These are phyloP conservation scores for Monosporascus sp. DNA, from an alignment of 2,329 filamentous ascomycete species.

Conservation along the genomic window DNA sequence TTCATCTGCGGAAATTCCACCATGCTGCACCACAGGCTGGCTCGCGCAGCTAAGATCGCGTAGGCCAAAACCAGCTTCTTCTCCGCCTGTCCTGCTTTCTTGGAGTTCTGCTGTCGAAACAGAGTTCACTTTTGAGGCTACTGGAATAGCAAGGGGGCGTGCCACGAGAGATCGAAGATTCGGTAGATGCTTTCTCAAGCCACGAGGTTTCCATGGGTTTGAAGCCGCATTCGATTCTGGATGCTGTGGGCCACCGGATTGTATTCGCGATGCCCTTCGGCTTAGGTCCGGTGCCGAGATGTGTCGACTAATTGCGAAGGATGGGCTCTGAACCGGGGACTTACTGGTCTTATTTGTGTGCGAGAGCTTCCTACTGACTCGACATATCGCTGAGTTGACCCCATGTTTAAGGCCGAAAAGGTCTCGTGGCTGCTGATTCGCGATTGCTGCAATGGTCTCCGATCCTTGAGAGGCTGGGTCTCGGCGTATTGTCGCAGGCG, in stretches of 20 bases:
- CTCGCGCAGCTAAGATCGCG: neutral
- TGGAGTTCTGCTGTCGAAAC: neutral
- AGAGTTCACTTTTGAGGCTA: neutral
- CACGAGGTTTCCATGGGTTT: constrained; percentile 8
- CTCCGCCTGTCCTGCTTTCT: no score
- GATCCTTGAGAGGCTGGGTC: constrained; percentile 10
- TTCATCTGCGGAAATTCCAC: neutral
- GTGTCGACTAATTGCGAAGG: neutral
- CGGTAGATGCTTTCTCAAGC: constrained; percentile 20
- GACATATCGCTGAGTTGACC: constrained; percentile 10
- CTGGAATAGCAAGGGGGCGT: neutral
- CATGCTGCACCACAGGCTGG: neutral
- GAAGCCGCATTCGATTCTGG: constrained; percentile 2
- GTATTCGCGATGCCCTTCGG: constrained; percentile 3
- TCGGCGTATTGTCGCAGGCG: constrained; percentile 17
- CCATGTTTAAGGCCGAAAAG: constrained; percentile 17
- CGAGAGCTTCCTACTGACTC: constrained; percentile 9
- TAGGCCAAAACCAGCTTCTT: neutral
- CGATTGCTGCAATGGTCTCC: constrained; percentile 10
- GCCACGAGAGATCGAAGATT: constrained; percentile 18
- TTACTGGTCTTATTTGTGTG: constrained; percentile 1
- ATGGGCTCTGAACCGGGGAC: neutral
- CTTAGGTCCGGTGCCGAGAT: constrained; percentile 1
- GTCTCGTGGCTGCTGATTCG: constrained; percentile 16
- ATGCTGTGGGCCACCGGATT: constrained; percentile 3